phyloP scores from a whole-genome alignment of 371 early-diverging fungal genomes.

The Smittium mucronatum region DNA sequence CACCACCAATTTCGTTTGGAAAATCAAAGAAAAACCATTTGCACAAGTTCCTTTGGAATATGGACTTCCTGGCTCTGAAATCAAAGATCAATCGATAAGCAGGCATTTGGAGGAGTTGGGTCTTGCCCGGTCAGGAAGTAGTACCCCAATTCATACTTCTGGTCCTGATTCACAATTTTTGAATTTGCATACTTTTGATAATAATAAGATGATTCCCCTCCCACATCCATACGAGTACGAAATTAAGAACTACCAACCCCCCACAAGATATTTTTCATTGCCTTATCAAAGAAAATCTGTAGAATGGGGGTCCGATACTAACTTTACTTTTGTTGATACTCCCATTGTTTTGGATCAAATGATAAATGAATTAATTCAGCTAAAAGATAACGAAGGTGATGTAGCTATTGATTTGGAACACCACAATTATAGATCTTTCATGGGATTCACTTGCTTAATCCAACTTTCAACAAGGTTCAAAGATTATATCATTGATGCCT shows the following conservation, averaged over 20 bases:
- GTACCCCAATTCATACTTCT: not conserved
- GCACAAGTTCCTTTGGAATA: slow-evolving; percentile 64
- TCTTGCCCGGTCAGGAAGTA: slow-evolving; percentile 16
- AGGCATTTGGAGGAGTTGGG: slow-evolving; percentile 24
- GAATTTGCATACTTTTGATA: not conserved
- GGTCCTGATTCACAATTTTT: not conserved
- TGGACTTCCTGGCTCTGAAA: slow-evolving; percentile 25
- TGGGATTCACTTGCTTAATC: slow-evolving; percentile 89
- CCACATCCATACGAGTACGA: slow-evolving; percentile 87
- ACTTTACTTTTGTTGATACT: slow-evolving; percentile 26
- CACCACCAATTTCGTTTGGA: slow-evolving; percentile 55
- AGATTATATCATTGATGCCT: slow-evolving; percentile 85
- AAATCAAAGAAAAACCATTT: slow-evolving; percentile 67
- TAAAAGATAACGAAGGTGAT: slow-evolving; percentile 31
- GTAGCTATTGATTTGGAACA: slow-evolving; percentile 93
- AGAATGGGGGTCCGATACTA: slow-evolving; percentile 17
- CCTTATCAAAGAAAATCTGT: slow-evolving; percentile 12
- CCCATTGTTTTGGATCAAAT: slow-evolving; percentile 16
- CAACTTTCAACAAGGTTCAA: slow-evolving; percentile 81
- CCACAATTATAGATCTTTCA: slow-evolving; percentile 85
- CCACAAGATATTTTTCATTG: slow-evolving; percentile 47
- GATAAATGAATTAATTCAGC: slow-evolving; percentile 26
- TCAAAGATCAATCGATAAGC: slow-evolving; percentile 17
- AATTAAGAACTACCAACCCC: slow-evolving; percentile 63
- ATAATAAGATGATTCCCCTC: slow-evolving; percentile 9